A percentile compares a stretch with the other conserved stretches of the same genome.
These are phyloP conservation scores for Komagataella mondaviorum DNA, from an alignment of 805 yeast genomes.

Conservation along the genomic window DNA sequence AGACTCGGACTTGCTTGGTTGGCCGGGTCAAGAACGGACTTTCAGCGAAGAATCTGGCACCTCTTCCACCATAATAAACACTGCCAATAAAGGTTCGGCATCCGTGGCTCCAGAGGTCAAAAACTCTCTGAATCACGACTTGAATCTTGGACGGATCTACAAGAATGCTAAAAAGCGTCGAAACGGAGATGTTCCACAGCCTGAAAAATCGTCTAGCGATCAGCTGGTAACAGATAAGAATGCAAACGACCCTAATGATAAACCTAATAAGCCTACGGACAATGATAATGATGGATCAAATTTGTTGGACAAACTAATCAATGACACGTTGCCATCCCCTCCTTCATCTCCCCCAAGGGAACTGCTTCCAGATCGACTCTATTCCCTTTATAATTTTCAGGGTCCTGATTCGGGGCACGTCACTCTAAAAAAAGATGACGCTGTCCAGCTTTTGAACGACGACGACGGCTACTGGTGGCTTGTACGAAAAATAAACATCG, in stretches of 20 bases:
- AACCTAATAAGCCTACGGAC: constrained; percentile 14
- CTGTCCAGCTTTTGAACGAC: constrained; percentile 73
- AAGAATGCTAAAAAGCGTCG: not conserved
- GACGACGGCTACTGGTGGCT: constrained; percentile 97
- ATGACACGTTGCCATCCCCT: constrained; percentile 40
- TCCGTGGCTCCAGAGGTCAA: not conserved
- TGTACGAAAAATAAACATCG: constrained; percentile 32
- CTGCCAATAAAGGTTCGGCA: not conserved
- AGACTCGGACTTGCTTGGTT: not conserved
- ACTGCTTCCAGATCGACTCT: constrained; percentile 68
- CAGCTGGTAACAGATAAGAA: not conserved
- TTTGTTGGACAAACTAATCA: constrained; percentile 23
- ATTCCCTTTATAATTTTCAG: constrained; percentile 75
- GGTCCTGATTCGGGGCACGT: constrained; percentile 95
- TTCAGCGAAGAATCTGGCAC: not conserved
- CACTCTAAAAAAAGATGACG: constrained; percentile 63
- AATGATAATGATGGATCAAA: constrained; percentile 22
- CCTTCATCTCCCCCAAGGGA: constrained; percentile 72
- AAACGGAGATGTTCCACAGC: not conserved
- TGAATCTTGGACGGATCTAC: not conserved
- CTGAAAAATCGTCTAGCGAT: not conserved
- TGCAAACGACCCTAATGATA: constrained; percentile 3
- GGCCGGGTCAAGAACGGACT: not conserved
- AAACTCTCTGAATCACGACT: not conserved
- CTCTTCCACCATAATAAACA: not conserved